phyloP scores from a whole-genome alignment of 2,329 filamentous ascomycete genomes.

The Coleophoma crateriformis region DNA sequence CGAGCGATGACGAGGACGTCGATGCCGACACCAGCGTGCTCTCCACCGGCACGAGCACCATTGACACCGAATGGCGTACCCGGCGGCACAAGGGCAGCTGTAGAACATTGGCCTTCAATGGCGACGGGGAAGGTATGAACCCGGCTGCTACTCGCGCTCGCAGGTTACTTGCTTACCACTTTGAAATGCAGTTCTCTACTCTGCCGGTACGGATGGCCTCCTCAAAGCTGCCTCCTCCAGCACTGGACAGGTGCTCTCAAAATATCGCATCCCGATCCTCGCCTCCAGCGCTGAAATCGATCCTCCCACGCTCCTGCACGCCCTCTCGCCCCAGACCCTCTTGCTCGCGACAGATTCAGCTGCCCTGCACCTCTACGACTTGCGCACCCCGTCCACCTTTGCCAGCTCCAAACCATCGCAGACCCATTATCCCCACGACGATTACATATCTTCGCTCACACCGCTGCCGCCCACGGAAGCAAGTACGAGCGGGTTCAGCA shows the following conservation, averaged over 20 bases:
- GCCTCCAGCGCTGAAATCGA: slow-evolving; percentile 45
- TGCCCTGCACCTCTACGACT: slow-evolving; percentile 80
- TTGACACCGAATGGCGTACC: slow-evolving; percentile 83
- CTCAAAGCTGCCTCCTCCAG: slow-evolving; percentile 52
- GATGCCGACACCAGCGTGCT: slow-evolving; percentile 43
- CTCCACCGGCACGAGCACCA: slow-evolving; percentile 63
- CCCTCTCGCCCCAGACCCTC: slow-evolving; percentile 80
- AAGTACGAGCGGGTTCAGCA: slow-evolving; percentile 83
- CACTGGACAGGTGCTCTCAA: slow-evolving; percentile 68
- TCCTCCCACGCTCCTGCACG: slow-evolving; percentile 74
- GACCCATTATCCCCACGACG: slow-evolving; percentile 81
- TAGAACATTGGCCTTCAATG: slow-evolving; percentile 69
- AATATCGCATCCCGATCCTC: slow-evolving; percentile 65
- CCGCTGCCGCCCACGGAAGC: slow-evolving; percentile 74
- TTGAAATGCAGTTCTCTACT: slow-evolving; percentile 44
- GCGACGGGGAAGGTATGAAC: slow-evolving; percentile 66
- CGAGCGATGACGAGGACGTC: slow-evolving; percentile 44
- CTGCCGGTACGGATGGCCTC: slow-evolving; percentile 54
- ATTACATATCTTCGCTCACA: slow-evolving; percentile 86
- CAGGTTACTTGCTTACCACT: slow-evolving; percentile 7
- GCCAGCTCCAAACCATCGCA: slow-evolving; percentile 61
- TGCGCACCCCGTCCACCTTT: slow-evolving; percentile 56
- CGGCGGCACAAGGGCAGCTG: slow-evolving; percentile 92
- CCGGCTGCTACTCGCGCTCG: slow-evolving; percentile 11
- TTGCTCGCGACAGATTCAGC: slow-evolving; percentile 89